A percentile compares a stretch with the other conserved stretches of the same genome.
Evolutionary conservation across 495 filamentous ascomycete genomes (phyloP).

Genomic region (Hypoxylon lienhwacheense): DNA sequence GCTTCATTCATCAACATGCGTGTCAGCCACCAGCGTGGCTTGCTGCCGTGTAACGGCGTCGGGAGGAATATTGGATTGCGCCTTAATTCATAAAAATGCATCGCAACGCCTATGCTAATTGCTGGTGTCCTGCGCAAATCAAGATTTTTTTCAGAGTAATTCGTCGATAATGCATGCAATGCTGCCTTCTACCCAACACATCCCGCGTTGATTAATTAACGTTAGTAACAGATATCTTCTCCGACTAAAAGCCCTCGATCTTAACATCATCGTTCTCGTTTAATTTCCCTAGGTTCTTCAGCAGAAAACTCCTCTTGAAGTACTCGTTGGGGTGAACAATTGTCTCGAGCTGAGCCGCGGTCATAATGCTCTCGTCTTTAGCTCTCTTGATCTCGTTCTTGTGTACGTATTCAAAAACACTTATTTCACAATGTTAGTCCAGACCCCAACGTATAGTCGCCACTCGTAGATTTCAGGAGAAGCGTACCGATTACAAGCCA

Average conservation of each 20-base stretch:
- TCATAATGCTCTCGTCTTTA: slow-evolving; percentile 79
- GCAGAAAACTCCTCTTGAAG: slow-evolving; percentile 87
- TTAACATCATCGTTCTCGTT: slow-evolving; percentile 47
- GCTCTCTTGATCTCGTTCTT: slow-evolving; percentile 85
- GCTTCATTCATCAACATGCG: slow-evolving; percentile 3
- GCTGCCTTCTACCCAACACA: not conserved
- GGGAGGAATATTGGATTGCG: slow-evolving; percentile 7
- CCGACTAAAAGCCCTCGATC: slow-evolving; percentile 46
- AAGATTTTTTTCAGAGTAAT: not conserved
- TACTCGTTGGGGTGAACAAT: slow-evolving; percentile 98
- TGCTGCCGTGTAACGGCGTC: slow-evolving; percentile 3
- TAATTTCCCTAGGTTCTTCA: slow-evolving; percentile 68
- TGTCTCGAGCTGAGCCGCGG: slow-evolving; percentile 80
- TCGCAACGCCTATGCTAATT: slow-evolving; percentile 17
- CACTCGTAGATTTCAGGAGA: not conserved
- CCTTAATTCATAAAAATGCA: slow-evolving; percentile 4
- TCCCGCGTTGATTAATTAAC: not conserved
- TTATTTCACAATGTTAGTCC: slow-evolving; percentile 21
- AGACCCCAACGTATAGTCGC: not conserved
- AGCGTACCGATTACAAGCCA: slow-evolving; percentile 82
- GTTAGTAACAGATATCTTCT: not conserved
- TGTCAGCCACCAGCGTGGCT: not conserved
- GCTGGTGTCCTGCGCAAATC: not conserved
- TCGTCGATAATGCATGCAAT: slow-evolving; percentile 5
- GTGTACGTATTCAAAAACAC: slow-evolving; percentile 87